Base-by-base conservation (phyloP, 164 flowering plant genomes). In the Nymphaea colorata region DNA sequence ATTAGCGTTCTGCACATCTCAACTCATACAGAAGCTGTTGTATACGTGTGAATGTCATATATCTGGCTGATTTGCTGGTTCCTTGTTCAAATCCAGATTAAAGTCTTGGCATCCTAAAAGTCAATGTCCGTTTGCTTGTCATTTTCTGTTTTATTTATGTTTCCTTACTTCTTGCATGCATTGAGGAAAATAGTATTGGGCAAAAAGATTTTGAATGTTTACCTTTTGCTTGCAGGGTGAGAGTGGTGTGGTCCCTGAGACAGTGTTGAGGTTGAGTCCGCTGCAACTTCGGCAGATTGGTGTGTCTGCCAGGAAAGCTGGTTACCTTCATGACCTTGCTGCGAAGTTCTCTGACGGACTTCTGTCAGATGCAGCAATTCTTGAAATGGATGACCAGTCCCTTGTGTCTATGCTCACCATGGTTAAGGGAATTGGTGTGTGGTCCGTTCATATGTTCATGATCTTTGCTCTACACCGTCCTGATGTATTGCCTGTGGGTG, bases 391-490 rank as follows among this genome's bases (percentile, higher is more conserved):
- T 64, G 99, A 91, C 66, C 85, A 84, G 61, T 86, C 96, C 5
- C 80, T 94, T 45, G 90, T 90, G 70, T 82, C 98, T 2, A 94
- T 94, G 99, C 85, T 94, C 2, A 88, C 98, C 0, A 94, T 94
- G 99, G 99, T 94, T 15, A 88, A 91, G 73, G 99, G 99, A 12
- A 91, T 94, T 45, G 98, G 99, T 3, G 83, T 93, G 2, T 91
- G 99, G 99, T 90, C 98, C 0, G 98, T 90, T 5, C 99, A 94
- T 63, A 94, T 91, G 99, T 94, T 94, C 75, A 91, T 94, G 99
- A 90, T 94, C 25, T 88, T 90, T 73, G 88, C 96, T 43, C 78
- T 94, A 14, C 96, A 88, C 60, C 83, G 99, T 64, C 98, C 99
- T 2, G 99, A 94, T 70, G 99, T 94, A 18, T 77, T 94, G 18